phyloP scores from a whole-genome alignment of 371 early-diverging fungal species.

The Synchytrium microbalum region DNA sequence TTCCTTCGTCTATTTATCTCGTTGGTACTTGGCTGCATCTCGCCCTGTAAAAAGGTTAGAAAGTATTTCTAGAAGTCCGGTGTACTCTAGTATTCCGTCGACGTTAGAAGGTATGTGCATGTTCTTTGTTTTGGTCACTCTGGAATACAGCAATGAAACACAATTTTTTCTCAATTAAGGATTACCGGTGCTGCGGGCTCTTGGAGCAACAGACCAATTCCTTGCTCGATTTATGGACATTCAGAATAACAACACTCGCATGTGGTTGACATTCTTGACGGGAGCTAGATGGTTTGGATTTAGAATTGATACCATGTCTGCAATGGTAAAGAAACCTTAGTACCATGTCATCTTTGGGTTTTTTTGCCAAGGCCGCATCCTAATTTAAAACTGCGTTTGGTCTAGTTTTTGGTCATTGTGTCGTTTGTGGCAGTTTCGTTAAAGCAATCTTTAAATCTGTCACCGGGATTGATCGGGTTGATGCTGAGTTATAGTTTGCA shows the following conservation, averaged over 20 bases:
- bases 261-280: conserved; percentile 29
- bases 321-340: no score
- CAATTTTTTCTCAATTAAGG: no score
- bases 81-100: conserved; percentile 30
- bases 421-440: conserved; percentile 17
- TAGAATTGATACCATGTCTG: no score
- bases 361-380: no score
- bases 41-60: conserved; percentile 41
- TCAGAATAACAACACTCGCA: conserved; percentile 37
- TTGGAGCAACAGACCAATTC: conserved; percentile 19
- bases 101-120: conserved; percentile 31
- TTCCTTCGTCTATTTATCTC: conserved; percentile 25
- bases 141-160: conserved; percentile 28
- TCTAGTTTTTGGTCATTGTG: conserved; percentile 7
- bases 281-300: conserved; percentile 36
- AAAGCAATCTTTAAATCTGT: conserved; percentile 17
- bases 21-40: conserved; percentile 33
- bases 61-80: conserved; percentile 35
- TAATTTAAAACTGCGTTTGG: no score
- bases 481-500: conserved; percentile 30
- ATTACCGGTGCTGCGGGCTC: conserved; percentile 21
- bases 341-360: no score
- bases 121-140: conserved; percentile 17
- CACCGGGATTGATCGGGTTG: conserved; percentile 25
- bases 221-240: conserved; percentile 27